Percentiles rank a stretch among this genome's conserved stretches.
Conservation (phyloP, 139 green algal species). For the Ulvella scutata region DNA sequence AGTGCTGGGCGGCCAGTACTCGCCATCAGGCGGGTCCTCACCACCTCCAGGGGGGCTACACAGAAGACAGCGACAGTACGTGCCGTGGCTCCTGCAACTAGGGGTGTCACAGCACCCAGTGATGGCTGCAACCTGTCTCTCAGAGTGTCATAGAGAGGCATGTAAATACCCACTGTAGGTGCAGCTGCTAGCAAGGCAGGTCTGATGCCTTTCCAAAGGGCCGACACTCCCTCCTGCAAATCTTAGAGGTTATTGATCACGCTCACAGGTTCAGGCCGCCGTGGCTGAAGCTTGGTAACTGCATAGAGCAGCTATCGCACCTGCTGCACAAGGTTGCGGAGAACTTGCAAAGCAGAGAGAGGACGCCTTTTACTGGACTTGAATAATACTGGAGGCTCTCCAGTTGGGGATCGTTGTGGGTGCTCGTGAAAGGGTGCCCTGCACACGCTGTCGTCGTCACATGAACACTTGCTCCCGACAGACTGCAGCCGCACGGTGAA, state of each 20-base stretch:
- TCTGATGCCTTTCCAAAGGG: conserved; percentile 59
- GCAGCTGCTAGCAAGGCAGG: conserved; percentile 55
- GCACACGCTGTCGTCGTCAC: too few species aligned
- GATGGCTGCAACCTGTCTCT: conserved; percentile 13
- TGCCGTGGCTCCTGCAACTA: conserved; percentile 43
- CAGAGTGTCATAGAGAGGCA: conserved; percentile 84
- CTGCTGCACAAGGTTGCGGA: not conserved
- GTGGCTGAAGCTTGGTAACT: not conserved
- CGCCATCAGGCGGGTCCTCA: conserved; percentile 60
- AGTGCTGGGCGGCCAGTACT: not conserved
- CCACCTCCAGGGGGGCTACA: conserved; percentile 68
- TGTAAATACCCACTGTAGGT: conserved; percentile 86
- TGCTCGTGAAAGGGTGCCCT: not conserved
- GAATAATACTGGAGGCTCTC: not conserved
- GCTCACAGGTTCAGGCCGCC: too few species aligned
- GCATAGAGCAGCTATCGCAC: not conserved
- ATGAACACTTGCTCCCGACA: too few species aligned
- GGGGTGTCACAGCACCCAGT: conserved; percentile 18
- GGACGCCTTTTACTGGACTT: not conserved
- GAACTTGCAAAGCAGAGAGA: not conserved
- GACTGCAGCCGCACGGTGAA: too few species aligned
- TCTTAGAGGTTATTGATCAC: too few species aligned
- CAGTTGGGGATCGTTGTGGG: not conserved
- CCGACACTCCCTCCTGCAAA: conserved; percentile 37
- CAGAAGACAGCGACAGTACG: conserved; percentile 49